phyloP scores from a whole-genome alignment of 768 basidiomycete species.

The Lactarius hengduanensis region DNA sequence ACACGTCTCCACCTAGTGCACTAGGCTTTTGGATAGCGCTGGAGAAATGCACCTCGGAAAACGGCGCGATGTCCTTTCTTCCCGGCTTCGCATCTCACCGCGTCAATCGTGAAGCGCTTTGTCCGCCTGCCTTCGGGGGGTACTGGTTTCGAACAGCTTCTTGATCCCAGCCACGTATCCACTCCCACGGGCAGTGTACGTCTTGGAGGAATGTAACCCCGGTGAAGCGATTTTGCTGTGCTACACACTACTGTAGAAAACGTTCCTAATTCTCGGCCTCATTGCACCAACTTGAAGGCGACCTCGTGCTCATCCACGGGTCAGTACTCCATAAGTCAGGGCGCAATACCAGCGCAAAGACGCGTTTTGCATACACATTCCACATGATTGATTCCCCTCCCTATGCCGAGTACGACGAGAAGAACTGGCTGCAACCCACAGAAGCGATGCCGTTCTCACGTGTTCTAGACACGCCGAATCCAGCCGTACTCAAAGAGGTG shows the following conservation, averaged over 20 bases:
- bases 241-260: not conserved
- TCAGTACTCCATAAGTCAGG: constrained; percentile 90
- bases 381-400: constrained; percentile 86
- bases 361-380: constrained; percentile 93
- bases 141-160: constrained; percentile 77
- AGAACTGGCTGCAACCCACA: constrained; percentile 96
- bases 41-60: constrained; percentile 77
- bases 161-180: constrained; percentile 37
- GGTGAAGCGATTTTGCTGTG: constrained; percentile 42
- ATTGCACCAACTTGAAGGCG: constrained; percentile 48
- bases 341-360: constrained; percentile 74
- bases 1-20: constrained; percentile 88
- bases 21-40: constrained; percentile 97
- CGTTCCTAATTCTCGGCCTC: constrained; percentile 7
- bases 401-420: constrained; percentile 73
- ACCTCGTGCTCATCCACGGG: constrained; percentile 93
- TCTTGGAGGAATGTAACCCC: constrained; percentile 70
- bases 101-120: constrained; percentile 80
- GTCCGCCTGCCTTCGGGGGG: constrained; percentile 73
- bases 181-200: constrained; percentile 48
- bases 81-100: constrained; percentile 87
- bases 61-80: constrained; percentile 85
- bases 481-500: constrained; percentile 27
- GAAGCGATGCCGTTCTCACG: constrained; percentile 75
- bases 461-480: constrained; percentile 43